Percentiles rank a stretch among this genome's conserved stretches.
These are phyloP conservation scores for Diaporthe velutina DNA, from an alignment of 2,329 filamentous ascomycete genomes.

Conservation along the genomic window DNA sequence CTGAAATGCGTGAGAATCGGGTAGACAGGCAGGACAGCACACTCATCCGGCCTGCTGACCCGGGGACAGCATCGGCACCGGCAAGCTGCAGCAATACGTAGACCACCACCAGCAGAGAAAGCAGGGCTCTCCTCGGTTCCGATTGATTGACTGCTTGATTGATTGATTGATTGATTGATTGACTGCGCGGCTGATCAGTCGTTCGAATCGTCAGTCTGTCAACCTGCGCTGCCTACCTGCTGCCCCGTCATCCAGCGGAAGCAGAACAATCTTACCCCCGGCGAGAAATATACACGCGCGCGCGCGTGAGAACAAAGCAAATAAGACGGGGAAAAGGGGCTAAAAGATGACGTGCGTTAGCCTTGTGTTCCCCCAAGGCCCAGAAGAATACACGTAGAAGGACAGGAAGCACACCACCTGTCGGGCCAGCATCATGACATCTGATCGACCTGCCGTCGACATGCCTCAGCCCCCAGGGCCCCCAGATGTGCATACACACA, in stretches of 20 bases:
- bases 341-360: slow-evolving; percentile 39
- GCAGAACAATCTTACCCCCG: neutral
- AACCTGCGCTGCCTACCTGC: neutral
- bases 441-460: slow-evolving; percentile 17
- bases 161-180: neutral
- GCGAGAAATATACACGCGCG: neutral
- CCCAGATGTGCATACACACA: neutral
- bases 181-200: neutral
- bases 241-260: neutral
- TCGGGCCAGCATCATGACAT: slow-evolving; percentile 14
- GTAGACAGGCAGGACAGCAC: neutral
- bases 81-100: slow-evolving; percentile 8
- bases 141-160: neutral
- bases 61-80: neutral
- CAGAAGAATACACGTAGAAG: neutral
- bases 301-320: slow-evolving; percentile 3
- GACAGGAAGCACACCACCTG: neutral
- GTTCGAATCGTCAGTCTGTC: neutral
- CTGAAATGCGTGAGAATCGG: neutral
- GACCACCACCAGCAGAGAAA: neutral
- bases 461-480: slow-evolving; percentile 10
- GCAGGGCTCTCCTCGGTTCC: neutral
- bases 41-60: neutral
- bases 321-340: neutral
- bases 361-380: slow-evolving; percentile 19